Evolutionary conservation across 305 asterid genomes (phyloP).

Genomic region (Withania somnifera): DNA sequence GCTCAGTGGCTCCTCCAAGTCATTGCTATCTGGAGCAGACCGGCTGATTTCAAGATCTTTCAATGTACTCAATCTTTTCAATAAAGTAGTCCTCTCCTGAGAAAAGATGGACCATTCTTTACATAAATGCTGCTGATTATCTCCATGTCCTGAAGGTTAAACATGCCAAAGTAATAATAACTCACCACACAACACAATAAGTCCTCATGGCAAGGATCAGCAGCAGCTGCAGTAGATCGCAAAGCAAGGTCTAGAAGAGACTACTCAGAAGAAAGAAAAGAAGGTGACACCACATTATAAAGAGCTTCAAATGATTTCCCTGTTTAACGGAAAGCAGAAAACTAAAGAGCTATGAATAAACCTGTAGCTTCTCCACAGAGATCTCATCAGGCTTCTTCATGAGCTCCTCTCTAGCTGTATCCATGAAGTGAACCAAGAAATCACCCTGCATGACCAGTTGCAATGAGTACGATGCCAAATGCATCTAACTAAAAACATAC

Average conservation of each 20-base stretch:
- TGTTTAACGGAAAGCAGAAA: constrained; percentile 3
- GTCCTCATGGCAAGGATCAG: constrained; percentile 94
- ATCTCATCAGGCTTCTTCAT: constrained; percentile 84
- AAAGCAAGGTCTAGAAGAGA: constrained; percentile 97
- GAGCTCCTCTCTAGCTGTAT: constrained; percentile 93
- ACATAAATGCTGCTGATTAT: constrained; percentile 2
- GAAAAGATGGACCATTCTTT: constrained; percentile 10
- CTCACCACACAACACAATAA: constrained; percentile 91
- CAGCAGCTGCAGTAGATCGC: constrained; percentile 94
- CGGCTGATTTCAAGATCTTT: constrained; percentile 70
- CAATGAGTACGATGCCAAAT: constrained; percentile 5
- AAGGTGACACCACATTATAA: neutral
- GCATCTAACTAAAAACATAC: neutral
- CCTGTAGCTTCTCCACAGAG: constrained; percentile 95
- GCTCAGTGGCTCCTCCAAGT: constrained; percentile 79
- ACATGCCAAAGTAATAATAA: constrained; percentile 3
- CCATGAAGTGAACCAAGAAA: constrained; percentile 97
- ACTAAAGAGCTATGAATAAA: constrained; percentile 14
- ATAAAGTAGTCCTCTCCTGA: constrained; percentile 80
- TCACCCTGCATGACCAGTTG: constrained; percentile 67
- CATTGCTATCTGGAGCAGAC: constrained; percentile 39
- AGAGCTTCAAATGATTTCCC: constrained; percentile 4
- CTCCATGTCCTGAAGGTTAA: neutral
- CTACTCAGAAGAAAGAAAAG: constrained; percentile 28
- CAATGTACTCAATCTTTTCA: constrained; percentile 78